Base-by-base conservation (phyloP, 129 eudicot species). In the Flaveria sonorensis region DNA sequence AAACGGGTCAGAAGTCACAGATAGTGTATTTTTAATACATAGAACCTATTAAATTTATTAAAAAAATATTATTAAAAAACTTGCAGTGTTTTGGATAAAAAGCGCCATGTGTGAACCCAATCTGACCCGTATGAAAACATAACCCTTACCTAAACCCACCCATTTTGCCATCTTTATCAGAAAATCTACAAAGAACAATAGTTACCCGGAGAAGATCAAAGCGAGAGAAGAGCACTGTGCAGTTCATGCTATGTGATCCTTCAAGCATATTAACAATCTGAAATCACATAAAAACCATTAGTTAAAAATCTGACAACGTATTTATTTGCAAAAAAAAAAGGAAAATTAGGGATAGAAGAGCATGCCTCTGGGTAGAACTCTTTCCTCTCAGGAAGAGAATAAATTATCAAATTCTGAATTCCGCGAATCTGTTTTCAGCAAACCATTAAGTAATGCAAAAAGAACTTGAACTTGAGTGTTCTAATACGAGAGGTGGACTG, bases 351-450 rank as follows among this genome's bases (percentile, higher is more conserved):
- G 64, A 53, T 56, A 79, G 56, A 72, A 23, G 55, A 24, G 47
- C 79, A 75, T 79, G 82, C 99, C 97, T 94, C 97, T 1, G 99
- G 99, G 83, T 94, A 94, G 57, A 89, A 86, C 73, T 94, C 96
- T 76, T 89, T 94, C 73, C 97, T 84, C 83, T 94, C 97, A 1
- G 97, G 99, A 42, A 94, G 88, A 60, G 99, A 91, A 83, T 91
- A 94, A 36, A 94, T 81, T 42, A 94, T 91, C 46, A 94, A 82
- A 72, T 91, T 94, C 90, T 88, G 86, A 69, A 94, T 86, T 69
- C 97, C 97, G 40, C 92, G 90, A 60, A 94, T 89, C 97, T 94
- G 85, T 74, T 68, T 75, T 55, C n/a, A 52, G 20, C 19, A 42
- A 53, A 30, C 21, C 28, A 18, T n/a, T 57, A 16, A 74, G 77